These are phyloP conservation scores for Strigomonas oncopelti DNA, from an alignment of 208 protist genomes.

Conservation along the genomic window DNA sequence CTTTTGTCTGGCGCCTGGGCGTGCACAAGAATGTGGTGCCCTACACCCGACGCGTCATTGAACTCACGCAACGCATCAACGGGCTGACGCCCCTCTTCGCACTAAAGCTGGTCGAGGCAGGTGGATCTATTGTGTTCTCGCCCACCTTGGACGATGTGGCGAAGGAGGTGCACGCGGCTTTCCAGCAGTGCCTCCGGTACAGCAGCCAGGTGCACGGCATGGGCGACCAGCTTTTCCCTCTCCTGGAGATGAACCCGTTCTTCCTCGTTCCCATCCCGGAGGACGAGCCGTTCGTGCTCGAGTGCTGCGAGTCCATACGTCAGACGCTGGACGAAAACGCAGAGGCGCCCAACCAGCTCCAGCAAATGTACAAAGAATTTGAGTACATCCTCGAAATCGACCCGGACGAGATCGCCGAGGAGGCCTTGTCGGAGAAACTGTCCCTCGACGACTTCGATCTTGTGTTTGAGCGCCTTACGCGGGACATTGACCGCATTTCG, in stretches of 20 bases:
- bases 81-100: slow-evolving; percentile 84
- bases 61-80: slow-evolving; percentile 63
- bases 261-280: slow-evolving; percentile 41
- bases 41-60: slow-evolving; percentile 68
- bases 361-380: slow-evolving; percentile 88
- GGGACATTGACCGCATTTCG: slow-evolving; percentile 73
- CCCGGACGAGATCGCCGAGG: slow-evolving; percentile 47
- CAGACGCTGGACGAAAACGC: slow-evolving; percentile 63
- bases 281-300: slow-evolving; percentile 59
- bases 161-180: slow-evolving; percentile 48
- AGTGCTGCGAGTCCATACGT: slow-evolving; percentile 45
- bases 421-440: slow-evolving; percentile 29
- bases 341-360: slow-evolving; percentile 79
- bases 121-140: slow-evolving; percentile 48
- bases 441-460: slow-evolving; percentile 86
- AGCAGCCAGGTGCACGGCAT: slow-evolving; percentile 70
- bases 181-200: slow-evolving; percentile 79
- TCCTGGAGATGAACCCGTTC: slow-evolving; percentile 66
- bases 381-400: slow-evolving; percentile 79
- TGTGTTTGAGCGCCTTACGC: slow-evolving; percentile 78
- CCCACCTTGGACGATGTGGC: slow-evolving; percentile 72
- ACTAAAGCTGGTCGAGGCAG: slow-evolving; percentile 58
- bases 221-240: slow-evolving; percentile 90
- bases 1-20: slow-evolving; percentile 64
- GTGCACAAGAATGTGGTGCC: slow-evolving; percentile 37